Evolutionary conservation across 768 basidiomycete species (phyloP).

Genomic region (Panaeolus papilionaceus): DNA sequence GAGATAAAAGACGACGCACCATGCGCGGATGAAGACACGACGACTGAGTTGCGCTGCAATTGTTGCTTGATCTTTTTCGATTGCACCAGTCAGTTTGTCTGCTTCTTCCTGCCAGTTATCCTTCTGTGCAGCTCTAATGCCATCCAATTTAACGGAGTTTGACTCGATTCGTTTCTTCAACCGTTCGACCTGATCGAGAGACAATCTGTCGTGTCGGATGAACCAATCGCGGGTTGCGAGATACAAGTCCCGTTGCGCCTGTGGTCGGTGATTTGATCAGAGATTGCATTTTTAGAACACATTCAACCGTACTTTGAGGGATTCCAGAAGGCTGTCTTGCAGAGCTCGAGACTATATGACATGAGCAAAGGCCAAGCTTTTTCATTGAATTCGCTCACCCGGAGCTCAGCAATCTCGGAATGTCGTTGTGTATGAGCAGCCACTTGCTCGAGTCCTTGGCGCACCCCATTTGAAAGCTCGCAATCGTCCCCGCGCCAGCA

Average conservation of each 20-base stretch:
- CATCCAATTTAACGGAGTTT: constrained; percentile 78
- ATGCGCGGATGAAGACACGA: constrained; percentile 86
- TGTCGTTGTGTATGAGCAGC: constrained; percentile 72
- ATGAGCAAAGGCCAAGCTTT: constrained; percentile 14
- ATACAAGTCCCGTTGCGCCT: constrained; percentile 78
- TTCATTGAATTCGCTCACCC: constrained; percentile 51
- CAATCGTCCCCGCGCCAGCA: constrained; percentile 90
- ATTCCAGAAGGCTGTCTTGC: constrained; percentile 74
- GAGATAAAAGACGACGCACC: constrained; percentile 50
- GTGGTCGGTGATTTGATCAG: constrained; percentile 8
- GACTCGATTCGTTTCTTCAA: constrained; percentile 86
- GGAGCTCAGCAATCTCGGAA: constrained; percentile 74
- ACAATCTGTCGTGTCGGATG: constrained; percentile 86
- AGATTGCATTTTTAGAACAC: constrained; percentile 5
- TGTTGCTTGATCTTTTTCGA: constrained; percentile 87
- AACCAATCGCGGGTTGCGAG: constrained; percentile 88
- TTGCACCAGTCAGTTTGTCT: constrained; percentile 70
- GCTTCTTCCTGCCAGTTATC: constrained; percentile 89
- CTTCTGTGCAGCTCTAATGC: constrained; percentile 69
- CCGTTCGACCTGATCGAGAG: constrained; percentile 86
- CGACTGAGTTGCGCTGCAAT: constrained; percentile 79
- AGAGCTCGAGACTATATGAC: constrained; percentile 62
- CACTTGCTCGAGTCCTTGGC: constrained; percentile 70
- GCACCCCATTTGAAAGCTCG: constrained; percentile 79
- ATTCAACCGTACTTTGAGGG: constrained; percentile 63